Evolutionary conservation across 352 stramenopile genomes (phyloP).

Genomic region (Phytophthora sp.): DNA sequence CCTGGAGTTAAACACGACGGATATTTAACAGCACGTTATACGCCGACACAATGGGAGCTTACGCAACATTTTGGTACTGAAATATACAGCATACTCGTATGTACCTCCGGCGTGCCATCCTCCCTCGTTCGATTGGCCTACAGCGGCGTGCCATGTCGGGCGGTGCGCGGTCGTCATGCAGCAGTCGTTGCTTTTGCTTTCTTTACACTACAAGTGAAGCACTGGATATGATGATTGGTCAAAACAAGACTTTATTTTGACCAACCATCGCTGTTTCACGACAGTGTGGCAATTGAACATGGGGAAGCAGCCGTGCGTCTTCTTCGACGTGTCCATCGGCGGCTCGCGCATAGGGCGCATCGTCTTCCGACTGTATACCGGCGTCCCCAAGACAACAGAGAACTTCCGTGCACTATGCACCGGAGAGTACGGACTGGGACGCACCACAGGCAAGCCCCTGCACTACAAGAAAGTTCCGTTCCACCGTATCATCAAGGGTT

Average conservation of each 20-base stretch:
- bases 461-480: slow-evolving; percentile 78
- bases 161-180: slow-evolving; percentile 87
- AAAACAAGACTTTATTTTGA: neutral
- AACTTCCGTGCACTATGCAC: slow-evolving; percentile 72
- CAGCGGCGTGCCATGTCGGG: slow-evolving; percentile 85
- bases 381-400: slow-evolving; percentile 62
- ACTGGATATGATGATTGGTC: neutral
- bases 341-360: slow-evolving; percentile 70
- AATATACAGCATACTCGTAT: neutral
- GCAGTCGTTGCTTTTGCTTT: neutral
- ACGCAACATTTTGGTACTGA: neutral
- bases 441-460: slow-evolving; percentile 58
- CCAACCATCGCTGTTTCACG: neutral
- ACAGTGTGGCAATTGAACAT: slow-evolving; percentile 9
- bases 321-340: slow-evolving; percentile 89
- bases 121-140: slow-evolving; percentile 87
- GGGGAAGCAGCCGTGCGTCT: slow-evolving; percentile 33
- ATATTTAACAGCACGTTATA: slow-evolving; percentile 2
- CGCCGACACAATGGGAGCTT: neutral
- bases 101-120: slow-evolving; percentile 83
- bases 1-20: slow-evolving; percentile 37
- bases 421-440: slow-evolving; percentile 72
- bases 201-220: too few species aligned
- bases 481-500: slow-evolving; percentile 87
- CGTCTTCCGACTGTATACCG: slow-evolving; percentile 67